phyloP scores from a whole-genome alignment of 2,329 filamentous ascomycete species.

The Microthyrium microscopicum region DNA sequence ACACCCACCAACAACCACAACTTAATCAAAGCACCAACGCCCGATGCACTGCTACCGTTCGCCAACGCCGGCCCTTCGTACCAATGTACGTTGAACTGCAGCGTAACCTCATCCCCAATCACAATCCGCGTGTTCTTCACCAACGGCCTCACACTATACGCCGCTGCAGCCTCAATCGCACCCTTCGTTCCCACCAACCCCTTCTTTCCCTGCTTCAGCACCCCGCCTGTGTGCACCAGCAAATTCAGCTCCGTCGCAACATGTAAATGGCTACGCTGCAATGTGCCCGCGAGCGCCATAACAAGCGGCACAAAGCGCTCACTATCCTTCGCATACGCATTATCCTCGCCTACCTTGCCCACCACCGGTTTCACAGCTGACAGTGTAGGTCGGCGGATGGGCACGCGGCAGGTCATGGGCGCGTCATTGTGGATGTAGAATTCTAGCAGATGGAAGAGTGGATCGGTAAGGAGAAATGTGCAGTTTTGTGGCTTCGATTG shows the following conservation, averaged over 20 bases:
- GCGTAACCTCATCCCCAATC: constrained; percentile 69
- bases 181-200: constrained; percentile 25
- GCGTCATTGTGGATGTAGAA: constrained; percentile 98
- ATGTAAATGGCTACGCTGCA: constrained; percentile 81
- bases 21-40: constrained; percentile 32
- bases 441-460: constrained; percentile 78
- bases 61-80: constrained; percentile 60
- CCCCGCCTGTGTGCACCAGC: constrained; percentile 50
- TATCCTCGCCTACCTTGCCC: constrained; percentile 21
- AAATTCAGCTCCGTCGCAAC: constrained; percentile 82
- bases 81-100: constrained; percentile 74
- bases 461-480: constrained; percentile 60
- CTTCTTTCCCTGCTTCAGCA: constrained; percentile 19
- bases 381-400: constrained; percentile 46
- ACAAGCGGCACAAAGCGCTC: constrained; percentile 59
- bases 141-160: constrained; percentile 62
- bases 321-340: constrained; percentile 18
- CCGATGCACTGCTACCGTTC: constrained; percentile 32
- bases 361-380: constrained; percentile 13
- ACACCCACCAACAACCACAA: constrained; percentile 30
- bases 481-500: constrained; percentile 47
- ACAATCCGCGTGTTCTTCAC: constrained; percentile 47
- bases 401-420: constrained; percentile 78
- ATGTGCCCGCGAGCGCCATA: constrained; percentile 73
- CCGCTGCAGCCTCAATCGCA: constrained; percentile 71